These are phyloP conservation scores for Blastocystis sp. DNA, from an alignment of 352 stramenopile genomes.

Conservation along the genomic window DNA sequence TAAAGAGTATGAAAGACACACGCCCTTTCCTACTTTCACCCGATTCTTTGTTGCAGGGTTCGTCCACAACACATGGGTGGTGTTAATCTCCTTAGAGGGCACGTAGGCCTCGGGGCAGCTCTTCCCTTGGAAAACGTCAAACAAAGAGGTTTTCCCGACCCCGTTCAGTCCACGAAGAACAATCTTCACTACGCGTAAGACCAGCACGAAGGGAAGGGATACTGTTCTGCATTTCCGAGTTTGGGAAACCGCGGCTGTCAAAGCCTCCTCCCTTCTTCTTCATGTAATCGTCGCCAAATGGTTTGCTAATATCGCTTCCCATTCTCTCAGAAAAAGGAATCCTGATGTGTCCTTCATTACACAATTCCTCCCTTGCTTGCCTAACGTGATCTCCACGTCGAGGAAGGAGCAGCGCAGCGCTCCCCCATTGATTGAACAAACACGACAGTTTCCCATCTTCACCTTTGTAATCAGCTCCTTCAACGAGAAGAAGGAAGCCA, in stretches of 20 bases:
- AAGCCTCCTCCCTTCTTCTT: constrained; percentile 48
- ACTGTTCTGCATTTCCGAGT: constrained; percentile 60
- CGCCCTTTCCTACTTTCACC: background rate
- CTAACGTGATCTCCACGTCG: too few relatives aligned
- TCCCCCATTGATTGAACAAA: background rate
- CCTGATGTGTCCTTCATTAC: background rate
- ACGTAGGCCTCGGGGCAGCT: constrained; percentile 47
- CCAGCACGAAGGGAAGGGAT: background rate
- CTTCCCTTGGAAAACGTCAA: constrained; percentile 61
- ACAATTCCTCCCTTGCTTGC: background rate
- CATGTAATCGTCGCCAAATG: constrained; percentile 27
- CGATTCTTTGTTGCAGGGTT: constrained; percentile 59
- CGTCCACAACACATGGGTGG: constrained; percentile 54
- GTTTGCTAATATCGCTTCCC: constrained; percentile 64
- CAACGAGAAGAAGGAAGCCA: background rate
- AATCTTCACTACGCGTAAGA: constrained; percentile 54
- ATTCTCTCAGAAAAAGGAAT: background rate
- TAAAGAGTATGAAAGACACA: background rate
- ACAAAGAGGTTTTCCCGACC: constrained; percentile 53
- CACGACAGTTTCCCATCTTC: background rate
- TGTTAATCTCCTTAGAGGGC: constrained; percentile 59
- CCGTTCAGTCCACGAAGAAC: constrained; percentile 57
- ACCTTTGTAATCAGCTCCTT: background rate
- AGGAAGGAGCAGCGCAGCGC: too few relatives aligned
- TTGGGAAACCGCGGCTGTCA: background rate